A percentile compares a stretch with the other conserved stretches of the same genome.
Conservation (phyloP, 2,329 filamentous ascomycete genomes). For the Trichoderma breve region DNA sequence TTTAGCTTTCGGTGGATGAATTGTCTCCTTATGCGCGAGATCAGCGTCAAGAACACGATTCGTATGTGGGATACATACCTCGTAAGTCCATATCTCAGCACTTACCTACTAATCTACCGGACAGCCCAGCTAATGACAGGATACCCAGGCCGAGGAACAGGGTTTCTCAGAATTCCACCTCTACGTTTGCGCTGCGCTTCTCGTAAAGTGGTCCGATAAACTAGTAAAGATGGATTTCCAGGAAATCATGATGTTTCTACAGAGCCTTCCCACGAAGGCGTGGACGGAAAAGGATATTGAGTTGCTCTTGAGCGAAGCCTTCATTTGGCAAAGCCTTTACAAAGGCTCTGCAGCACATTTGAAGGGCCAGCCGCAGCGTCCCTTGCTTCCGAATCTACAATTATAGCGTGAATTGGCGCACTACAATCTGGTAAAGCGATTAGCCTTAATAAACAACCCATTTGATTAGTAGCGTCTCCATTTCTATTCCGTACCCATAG, state of each 20-base stretch:
- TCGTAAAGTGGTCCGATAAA: constrained; percentile 97
- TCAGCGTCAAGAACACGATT: constrained; percentile 94
- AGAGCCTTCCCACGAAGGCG: constrained; percentile 83
- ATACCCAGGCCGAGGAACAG: constrained; percentile 83
- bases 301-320: constrained; percentile 89
- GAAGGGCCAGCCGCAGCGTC: constrained; percentile 48
- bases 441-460: constrained; percentile 1
- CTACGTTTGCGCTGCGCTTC: constrained; percentile 95
- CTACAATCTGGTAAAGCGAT: background rate
- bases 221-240: constrained; percentile 96
- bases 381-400: constrained; percentile 38
- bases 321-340: constrained; percentile 98
- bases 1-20: constrained; percentile 99
- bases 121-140: background rate
- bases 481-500: background rate
- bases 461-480: background rate
- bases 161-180: constrained; percentile 98
- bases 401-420: constrained; percentile 28
- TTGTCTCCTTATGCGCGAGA: constrained; percentile 94
- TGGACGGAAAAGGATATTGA: constrained; percentile 99
- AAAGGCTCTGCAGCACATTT: constrained; percentile 92
- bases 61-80: constrained; percentile 99
- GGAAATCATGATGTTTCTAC: constrained; percentile 99
- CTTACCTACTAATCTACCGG: background rate
- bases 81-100: constrained; percentile 51